Evolutionary conservation across 2,329 filamentous ascomycete genomes (phyloP).

Genomic region (Parastagonospora nodorum): DNA sequence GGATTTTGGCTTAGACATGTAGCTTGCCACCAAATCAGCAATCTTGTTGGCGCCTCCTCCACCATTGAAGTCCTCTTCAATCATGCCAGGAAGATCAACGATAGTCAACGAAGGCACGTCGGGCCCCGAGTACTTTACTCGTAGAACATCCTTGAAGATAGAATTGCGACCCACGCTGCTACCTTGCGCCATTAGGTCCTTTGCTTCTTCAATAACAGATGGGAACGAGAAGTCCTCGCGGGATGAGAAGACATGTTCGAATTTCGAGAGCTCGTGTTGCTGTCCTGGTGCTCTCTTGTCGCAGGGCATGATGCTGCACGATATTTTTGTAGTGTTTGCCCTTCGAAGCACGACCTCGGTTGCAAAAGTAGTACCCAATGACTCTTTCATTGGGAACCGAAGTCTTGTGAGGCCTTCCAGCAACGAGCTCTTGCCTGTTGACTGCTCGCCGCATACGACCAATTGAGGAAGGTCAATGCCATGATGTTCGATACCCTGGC

Average conservation of each 20-base stretch:
- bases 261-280: slow-evolving; percentile 18
- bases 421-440: slow-evolving; percentile 37
- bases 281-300: slow-evolving; percentile 17
- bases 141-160: slow-evolving; percentile 34
- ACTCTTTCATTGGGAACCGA: slow-evolving; percentile 61
- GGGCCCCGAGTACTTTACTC: slow-evolving; percentile 37
- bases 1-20: slow-evolving; percentile 49
- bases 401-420: slow-evolving; percentile 55
- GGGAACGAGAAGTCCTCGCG: slow-evolving; percentile 43
- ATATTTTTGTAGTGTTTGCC: slow-evolving; percentile 41
- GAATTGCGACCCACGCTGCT: neutral
- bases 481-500: slow-evolving; percentile 24
- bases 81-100: slow-evolving; percentile 63
- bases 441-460: slow-evolving; percentile 39
- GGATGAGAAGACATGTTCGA: slow-evolving; percentile 19
- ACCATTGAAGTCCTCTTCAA: slow-evolving; percentile 55
- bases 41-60: slow-evolving; percentile 54
- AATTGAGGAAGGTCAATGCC: slow-evolving; percentile 44
- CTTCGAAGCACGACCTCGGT: slow-evolving; percentile 64
- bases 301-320: slow-evolving; percentile 49
- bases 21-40: slow-evolving; percentile 49
- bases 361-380: slow-evolving; percentile 64
- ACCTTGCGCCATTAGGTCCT: slow-evolving; percentile 50
- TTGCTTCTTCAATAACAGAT: slow-evolving; percentile 58
- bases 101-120: slow-evolving; percentile 54